These are phyloP conservation scores for Microthlaspi erraticum DNA, from an alignment of 345 rosid species.

Conservation along the genomic window DNA sequence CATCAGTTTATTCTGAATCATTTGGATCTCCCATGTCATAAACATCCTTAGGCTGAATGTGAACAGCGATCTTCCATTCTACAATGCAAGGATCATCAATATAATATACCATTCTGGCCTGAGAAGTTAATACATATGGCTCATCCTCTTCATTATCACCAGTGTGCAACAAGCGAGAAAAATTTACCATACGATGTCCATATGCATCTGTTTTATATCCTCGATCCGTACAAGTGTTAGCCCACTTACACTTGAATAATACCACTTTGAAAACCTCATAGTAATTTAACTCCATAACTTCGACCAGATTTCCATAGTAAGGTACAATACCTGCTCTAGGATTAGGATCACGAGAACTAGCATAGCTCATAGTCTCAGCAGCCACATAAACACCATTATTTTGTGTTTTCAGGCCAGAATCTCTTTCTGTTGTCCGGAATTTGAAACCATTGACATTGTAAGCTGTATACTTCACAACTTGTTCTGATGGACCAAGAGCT, in stretches of 20 bases:
- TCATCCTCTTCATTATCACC: slow-evolving; percentile 5
- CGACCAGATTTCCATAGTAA: not conserved
- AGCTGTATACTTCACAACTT: slow-evolving; percentile 2
- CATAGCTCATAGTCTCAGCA: slow-evolving; percentile 29
- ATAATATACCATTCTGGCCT: slow-evolving; percentile 5
- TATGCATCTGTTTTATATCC: slow-evolving; percentile 2
- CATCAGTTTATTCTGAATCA: too few relatives aligned
- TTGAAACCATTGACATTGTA: slow-evolving; percentile 18
- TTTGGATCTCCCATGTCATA: too few relatives aligned
- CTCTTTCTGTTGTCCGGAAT: not conserved
- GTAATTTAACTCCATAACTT: slow-evolving; percentile 19
- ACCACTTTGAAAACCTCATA: slow-evolving; percentile 23
- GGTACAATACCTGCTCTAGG: not conserved
- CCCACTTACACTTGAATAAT: not conserved
- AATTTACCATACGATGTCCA: slow-evolving; percentile 10
- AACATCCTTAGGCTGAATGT: too few relatives aligned
- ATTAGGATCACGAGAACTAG: slow-evolving; percentile 8
- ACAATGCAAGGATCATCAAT: not conserved
- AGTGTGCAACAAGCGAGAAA: slow-evolving; percentile 5
- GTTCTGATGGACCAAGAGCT: slow-evolving; percentile 7
- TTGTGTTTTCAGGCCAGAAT: not conserved
- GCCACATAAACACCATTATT: slow-evolving; percentile 24
- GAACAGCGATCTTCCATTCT: too few relatives aligned
- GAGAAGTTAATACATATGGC: not conserved
- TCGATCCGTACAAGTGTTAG: not conserved